Conservation (phyloP, 1,284 basidiomycete genomes). For the Cryptococcus sp. region DNA sequence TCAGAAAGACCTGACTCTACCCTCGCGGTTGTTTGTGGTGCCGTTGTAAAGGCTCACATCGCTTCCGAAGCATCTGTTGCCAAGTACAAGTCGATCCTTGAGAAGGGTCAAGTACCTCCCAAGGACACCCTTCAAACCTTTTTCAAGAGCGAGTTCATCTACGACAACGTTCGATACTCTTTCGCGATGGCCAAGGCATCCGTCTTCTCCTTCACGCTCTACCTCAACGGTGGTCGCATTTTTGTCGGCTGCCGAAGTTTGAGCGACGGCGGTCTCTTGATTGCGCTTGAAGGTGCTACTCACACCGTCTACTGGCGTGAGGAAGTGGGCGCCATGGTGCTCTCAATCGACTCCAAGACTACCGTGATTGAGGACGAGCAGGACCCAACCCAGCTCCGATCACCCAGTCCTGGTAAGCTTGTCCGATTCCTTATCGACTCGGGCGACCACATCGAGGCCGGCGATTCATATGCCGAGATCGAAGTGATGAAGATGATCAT, state of each 20-base stretch:
- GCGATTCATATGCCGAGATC: conserved; percentile 97
- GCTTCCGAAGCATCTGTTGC: conserved; percentile 84
- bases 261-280: conserved; percentile 91
- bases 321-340: conserved; percentile 89
- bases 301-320: conserved; percentile 99
- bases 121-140: conserved; percentile 95
- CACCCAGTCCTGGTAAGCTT: conserved; percentile 95
- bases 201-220: conserved; percentile 85
- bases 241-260: conserved; percentile 86
- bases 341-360: conserved; percentile 96
- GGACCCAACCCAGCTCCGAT: conserved; percentile 95
- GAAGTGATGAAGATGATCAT: conserved; percentile 99
- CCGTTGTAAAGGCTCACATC: conserved; percentile 93
- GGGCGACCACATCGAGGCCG: conserved; percentile 94
- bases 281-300: conserved; percentile 88
- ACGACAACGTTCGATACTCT: conserved; percentile 93
- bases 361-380: conserved; percentile 99
- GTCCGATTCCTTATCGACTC: conserved; percentile 94
- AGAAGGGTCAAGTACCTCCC: conserved; percentile 94
- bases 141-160: conserved; percentile 97
- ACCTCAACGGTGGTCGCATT: conserved; percentile 91
- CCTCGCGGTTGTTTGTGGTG: conserved; percentile 93
- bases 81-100: conserved; percentile 93
- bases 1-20: conserved; percentile 92
- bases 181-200: conserved; percentile 95